Evolutionary conservation across 2,329 filamentous ascomycete species (phyloP).

Genomic region (Aspergillus ochraceoroseus): DNA sequence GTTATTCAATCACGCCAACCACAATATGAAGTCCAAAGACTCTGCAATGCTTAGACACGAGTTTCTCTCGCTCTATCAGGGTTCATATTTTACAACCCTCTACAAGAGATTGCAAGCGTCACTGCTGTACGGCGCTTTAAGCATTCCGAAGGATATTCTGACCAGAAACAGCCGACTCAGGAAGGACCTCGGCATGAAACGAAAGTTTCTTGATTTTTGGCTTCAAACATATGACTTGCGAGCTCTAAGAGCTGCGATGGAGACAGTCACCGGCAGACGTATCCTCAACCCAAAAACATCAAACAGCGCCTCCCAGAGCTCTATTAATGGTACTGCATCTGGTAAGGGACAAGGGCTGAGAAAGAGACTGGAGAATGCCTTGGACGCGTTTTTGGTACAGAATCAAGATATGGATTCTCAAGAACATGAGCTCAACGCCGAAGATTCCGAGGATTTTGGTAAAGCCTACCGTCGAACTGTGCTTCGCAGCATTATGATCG

Average conservation of each 20-base stretch:
- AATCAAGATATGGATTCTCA: conserved; percentile 50
- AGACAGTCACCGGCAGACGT: conserved; percentile 56
- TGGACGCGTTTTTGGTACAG: conserved; percentile 55
- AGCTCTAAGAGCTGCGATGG: conserved; percentile 50
- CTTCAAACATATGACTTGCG: conserved; percentile 53
- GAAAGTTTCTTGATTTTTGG: conserved; percentile 55
- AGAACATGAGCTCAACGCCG: conserved; percentile 20
- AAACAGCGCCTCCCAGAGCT: neutral
- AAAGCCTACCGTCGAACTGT: conserved; percentile 54
- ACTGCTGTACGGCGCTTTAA: conserved; percentile 54
- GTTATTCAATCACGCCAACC: conserved; percentile 45
- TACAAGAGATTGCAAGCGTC: conserved; percentile 57
- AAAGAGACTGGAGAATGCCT: conserved; percentile 48
- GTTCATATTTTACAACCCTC: conserved; percentile 47
- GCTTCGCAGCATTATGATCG: conserved; percentile 56
- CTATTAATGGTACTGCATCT: neutral
- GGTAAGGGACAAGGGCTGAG: conserved; percentile 30
- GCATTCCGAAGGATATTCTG: conserved; percentile 51
- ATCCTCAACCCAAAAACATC: conserved; percentile 29
- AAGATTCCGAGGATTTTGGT: conserved; percentile 42
- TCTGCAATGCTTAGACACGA: conserved; percentile 42
- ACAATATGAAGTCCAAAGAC: conserved; percentile 20
- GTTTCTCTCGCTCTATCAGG: conserved; percentile 53
- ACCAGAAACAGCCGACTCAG: conserved; percentile 46
- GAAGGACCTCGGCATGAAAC: conserved; percentile 55